Percentiles rank a stretch among this genome's conserved stretches.
Conservation (phyloP, 2,329 filamentous ascomycete genomes). For the Epichloe bromicola region DNA sequence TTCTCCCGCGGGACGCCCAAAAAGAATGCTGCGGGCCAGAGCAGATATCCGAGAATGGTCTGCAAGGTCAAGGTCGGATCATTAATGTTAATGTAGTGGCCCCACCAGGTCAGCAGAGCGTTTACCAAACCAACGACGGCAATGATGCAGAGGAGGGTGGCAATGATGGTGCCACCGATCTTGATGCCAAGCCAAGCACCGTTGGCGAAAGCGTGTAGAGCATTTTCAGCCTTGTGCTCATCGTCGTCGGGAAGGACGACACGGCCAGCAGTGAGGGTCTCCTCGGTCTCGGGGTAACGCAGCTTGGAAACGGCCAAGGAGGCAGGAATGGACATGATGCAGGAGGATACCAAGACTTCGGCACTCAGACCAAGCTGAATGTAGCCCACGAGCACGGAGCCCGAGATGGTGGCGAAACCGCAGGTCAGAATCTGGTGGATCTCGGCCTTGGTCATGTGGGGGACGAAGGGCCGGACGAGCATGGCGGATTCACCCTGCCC, state of each 20-base stretch:
- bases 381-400: conserved; percentile 76
- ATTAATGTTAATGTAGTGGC: conserved; percentile 61
- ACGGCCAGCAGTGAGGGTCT: conserved; percentile 69
- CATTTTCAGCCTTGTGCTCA: conserved; percentile 64
- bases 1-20: conserved; percentile 60
- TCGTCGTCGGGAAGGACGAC: conserved; percentile 71
- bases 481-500: conserved; percentile 90
- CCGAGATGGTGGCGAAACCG: conserved; percentile 85
- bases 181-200: conserved; percentile 79
- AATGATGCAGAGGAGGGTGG: conserved; percentile 73
- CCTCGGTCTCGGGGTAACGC: conserved; percentile 77
- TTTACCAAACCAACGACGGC: conserved; percentile 63
- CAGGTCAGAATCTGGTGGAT: conserved; percentile 88
- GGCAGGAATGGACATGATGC: conserved; percentile 91
- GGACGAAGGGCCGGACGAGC: conserved; percentile 77
- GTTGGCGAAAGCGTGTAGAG: conserved; percentile 72
- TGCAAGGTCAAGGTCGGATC: conserved; percentile 57
- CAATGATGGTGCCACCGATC: conserved; percentile 71
- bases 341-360: conserved; percentile 77
- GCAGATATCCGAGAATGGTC: conserved; percentile 62
- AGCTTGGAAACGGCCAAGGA: conserved; percentile 83
- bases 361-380: conserved; percentile 72
- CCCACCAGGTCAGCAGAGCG: conserved; percentile 73
- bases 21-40: conserved; percentile 69
- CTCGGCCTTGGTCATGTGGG: conserved; percentile 75